A percentile compares a stretch with the other conserved stretches of the same genome.
phyloP scores from a whole-genome alignment of 495 filamentous ascomycete genomes.

The Penicillium coprophilum region DNA sequence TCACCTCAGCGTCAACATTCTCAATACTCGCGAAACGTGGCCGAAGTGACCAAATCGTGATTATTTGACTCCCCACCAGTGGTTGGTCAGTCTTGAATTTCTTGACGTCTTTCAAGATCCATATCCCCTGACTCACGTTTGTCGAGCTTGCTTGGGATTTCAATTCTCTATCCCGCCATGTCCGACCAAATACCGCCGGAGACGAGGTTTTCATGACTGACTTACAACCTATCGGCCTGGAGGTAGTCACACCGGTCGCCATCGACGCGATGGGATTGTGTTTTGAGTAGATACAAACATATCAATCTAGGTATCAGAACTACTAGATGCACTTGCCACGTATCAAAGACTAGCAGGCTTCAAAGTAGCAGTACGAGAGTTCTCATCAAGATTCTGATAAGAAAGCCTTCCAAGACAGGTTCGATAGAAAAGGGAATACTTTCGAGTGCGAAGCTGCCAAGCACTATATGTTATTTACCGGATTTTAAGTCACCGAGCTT shows the following conservation, averaged over 20 bases:
- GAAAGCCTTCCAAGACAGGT: too few species aligned
- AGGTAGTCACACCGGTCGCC: background rate
- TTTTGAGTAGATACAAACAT: too few species aligned
- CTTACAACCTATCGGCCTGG: background rate
- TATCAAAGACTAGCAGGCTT: too few species aligned
- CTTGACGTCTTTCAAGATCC: background rate
- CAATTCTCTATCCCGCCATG: background rate
- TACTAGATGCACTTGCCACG: too few species aligned
- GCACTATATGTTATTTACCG: too few species aligned
- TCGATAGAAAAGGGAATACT: too few species aligned
- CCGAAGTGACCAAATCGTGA: background rate
- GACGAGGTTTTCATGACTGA: background rate
- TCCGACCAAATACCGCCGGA: background rate
- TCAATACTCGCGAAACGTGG: background rate
- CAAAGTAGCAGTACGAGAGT: too few species aligned
- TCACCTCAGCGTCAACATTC: slow-evolving; percentile 7
- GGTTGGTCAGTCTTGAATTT: background rate
- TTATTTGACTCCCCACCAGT: background rate
- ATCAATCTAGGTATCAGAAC: too few species aligned
- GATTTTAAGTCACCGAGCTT: too few species aligned
- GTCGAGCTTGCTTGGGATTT: too few species aligned
- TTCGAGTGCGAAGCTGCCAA: too few species aligned
- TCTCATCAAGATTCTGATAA: too few species aligned
- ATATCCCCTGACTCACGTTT: background rate
- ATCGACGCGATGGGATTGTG: background rate